A percentile compares a stretch with the other conserved stretches of the same genome.
These are phyloP conservation scores for Penicillium manginii DNA, from an alignment of 495 filamentous ascomycete genomes.

Conservation along the genomic window DNA sequence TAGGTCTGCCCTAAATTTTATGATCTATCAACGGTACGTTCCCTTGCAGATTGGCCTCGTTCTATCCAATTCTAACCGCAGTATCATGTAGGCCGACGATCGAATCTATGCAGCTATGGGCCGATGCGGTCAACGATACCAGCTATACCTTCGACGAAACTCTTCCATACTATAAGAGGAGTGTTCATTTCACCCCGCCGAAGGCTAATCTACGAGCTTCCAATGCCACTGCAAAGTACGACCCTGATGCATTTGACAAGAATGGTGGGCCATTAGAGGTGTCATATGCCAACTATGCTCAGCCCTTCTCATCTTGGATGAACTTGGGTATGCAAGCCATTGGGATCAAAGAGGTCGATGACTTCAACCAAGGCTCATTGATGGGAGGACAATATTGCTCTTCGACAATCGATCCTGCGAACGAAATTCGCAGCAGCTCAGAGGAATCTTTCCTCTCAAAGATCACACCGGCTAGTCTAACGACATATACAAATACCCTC, in stretches of 20 bases:
- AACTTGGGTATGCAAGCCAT: conserved; percentile 39
- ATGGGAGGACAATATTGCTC: conserved; percentile 43
- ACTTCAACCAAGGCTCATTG: conserved; percentile 47
- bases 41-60: not conserved
- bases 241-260: conserved; percentile 34
- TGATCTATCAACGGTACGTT: conserved; percentile 46
- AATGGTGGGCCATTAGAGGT: conserved; percentile 52
- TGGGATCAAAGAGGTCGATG: conserved; percentile 36
- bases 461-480: conserved; percentile 18
- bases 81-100: conserved; percentile 32
- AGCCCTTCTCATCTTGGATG: conserved; percentile 48
- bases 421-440: conserved; percentile 42
- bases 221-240: conserved; percentile 52
- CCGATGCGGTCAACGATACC: conserved; percentile 56
- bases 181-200: conserved; percentile 55
- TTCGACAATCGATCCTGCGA: conserved; percentile 40
- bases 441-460: conserved; percentile 37
- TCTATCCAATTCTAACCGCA: not conserved
- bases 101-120: conserved; percentile 57
- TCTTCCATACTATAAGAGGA: conserved; percentile 59
- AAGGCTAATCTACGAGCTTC: conserved; percentile 30
- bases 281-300: conserved; percentile 52
- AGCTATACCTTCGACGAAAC: conserved; percentile 57
- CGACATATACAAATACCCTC: conserved; percentile 22
- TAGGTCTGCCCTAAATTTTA: conserved; percentile 52